Evolutionary conservation across 2,329 filamentous ascomycete species (phyloP).

Genomic region (Onygenales sp.): DNA sequence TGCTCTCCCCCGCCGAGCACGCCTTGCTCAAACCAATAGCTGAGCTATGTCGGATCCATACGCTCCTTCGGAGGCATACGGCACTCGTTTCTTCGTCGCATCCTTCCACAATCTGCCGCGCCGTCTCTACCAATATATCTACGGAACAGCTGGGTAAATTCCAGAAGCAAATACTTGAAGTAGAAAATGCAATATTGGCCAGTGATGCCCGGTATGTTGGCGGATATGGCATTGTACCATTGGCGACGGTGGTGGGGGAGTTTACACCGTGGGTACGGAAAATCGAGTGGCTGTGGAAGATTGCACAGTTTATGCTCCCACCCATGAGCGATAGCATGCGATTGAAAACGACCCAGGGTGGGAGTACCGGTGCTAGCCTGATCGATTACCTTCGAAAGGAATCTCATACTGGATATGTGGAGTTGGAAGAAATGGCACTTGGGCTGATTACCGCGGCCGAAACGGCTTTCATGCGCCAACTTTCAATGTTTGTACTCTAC

Average conservation of each 20-base stretch:
- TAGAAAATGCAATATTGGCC: conserved; percentile 68
- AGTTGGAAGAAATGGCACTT: conserved; percentile 68
- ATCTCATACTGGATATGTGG: conserved; percentile 77
- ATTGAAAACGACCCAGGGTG: conserved; percentile 11
- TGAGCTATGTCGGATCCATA: conserved; percentile 68
- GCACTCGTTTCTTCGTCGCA: conserved; percentile 60
- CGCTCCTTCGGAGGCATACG: conserved; percentile 58
- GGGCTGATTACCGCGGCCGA: conserved; percentile 71
- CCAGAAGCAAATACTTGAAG: conserved; percentile 71
- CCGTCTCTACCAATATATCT: conserved; percentile 69
- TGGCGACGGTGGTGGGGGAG: conserved; percentile 73
- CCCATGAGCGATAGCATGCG: conserved; percentile 11
- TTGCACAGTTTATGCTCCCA: conserved; percentile 59
- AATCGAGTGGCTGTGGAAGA: conserved; percentile 76
- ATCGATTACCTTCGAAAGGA: conserved; percentile 69
- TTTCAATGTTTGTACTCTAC: conserved; percentile 84
- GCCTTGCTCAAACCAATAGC: conserved; percentile 70
- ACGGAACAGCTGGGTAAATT: conserved; percentile 69
- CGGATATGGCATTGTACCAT: conserved; percentile 83
- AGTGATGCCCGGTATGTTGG: conserved; percentile 74
- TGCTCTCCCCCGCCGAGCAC: conserved; percentile 67
- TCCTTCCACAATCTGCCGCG: conserved; percentile 73
- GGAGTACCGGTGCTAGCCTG: conserved; percentile 59
- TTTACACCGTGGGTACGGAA: conserved; percentile 80
- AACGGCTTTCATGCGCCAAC: conserved; percentile 81